Evolutionary conservation across 768 basidiomycete species (phyloP).

Genomic region (Leccinum disarticulatum): DNA sequence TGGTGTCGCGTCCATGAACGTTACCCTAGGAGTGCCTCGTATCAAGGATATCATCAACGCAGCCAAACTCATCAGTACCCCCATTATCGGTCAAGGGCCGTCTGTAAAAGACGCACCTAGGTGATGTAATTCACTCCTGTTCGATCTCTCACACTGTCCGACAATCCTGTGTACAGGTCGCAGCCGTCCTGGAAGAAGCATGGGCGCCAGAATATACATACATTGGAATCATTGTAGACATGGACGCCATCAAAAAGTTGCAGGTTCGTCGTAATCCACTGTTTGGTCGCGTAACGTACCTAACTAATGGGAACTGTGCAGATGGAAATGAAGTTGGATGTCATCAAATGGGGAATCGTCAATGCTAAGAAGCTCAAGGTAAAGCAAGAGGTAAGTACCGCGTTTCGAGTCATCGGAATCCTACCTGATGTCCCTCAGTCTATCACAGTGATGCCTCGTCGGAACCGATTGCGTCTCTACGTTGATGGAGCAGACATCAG

Average conservation of each 20-base stretch:
- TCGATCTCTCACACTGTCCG: not conserved
- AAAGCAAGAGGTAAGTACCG: constrained; percentile 65
- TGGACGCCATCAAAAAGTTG: constrained; percentile 81
- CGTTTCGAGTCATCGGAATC: not conserved
- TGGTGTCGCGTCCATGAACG: constrained; percentile 99
- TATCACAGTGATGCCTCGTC: constrained; percentile 73
- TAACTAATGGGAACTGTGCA: constrained; percentile 28
- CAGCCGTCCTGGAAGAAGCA: constrained; percentile 91
- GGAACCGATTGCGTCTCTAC: constrained; percentile 76
- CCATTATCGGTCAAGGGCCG: constrained; percentile 99
- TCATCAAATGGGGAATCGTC: constrained; percentile 91
- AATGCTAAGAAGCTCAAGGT: constrained; percentile 88
- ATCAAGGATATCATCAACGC: constrained; percentile 99
- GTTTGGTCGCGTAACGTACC: not conserved
- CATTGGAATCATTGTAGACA: constrained; percentile 89
- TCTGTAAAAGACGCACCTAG: constrained; percentile 90
- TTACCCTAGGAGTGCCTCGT: constrained; percentile 98
- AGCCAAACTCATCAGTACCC: constrained; percentile 95
- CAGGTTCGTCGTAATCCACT: constrained; percentile 51
- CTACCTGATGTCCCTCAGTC: constrained; percentile 43
- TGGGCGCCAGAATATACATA: constrained; percentile 94
- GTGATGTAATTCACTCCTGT: constrained; percentile 63
- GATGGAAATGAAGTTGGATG: constrained; percentile 91
- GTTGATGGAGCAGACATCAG: constrained; percentile 74
- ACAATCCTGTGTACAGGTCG: constrained; percentile 54